Evolutionary conservation across 192 early-diverging fungal genomes (phyloP), one percentile per base, ranked within the genome.

Genomic region (Cladochytrium replicatum): DNA sequence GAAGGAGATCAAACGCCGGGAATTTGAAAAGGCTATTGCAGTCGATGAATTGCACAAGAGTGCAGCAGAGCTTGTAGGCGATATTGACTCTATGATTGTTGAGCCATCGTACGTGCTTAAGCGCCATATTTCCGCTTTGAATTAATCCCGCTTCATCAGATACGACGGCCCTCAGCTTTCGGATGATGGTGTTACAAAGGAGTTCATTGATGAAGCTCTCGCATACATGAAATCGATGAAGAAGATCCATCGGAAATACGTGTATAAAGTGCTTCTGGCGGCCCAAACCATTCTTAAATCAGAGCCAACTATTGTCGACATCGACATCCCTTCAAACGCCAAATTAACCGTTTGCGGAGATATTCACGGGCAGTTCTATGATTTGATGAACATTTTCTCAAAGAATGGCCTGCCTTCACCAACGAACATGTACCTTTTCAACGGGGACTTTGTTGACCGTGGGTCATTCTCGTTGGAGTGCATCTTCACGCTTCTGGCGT

Each of bases 371-470:
- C 96, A 99, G 77, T 99, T 80, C 71, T 99, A 96, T 58, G 96
- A 99, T 53, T 81, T 99, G 58, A 67, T 93, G 24, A 82, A 99
- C 58, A 93, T 99, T 23, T 93, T 99, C 60, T 76, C 91, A 49
- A 68, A 84, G 55, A 95, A 94, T 64, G 96, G 96, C 4, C 69
- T 81, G 38, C 96, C 96, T 3, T 85, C 85, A 0, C 64, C 74
- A 17, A 81, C 67, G 3, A 86, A 90, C 41, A 74, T 80, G 57
- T 57, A 64, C 39, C 69, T 95, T 60, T 96, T 91, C 64, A 96
- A 95, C 67, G 96, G 96, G 44, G 96, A 99, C 59, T 97, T 99
- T 77, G 96, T 99, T 11, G 96, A 99, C 68, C 86, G 96, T 42
- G 96, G 96, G 11, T 89, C 85, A 27, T 99, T 99, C 68, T 93